Evolutionary conservation across 1,284 basidiomycete genomes (phyloP).

Genomic region (Puccinia hordei): DNA sequence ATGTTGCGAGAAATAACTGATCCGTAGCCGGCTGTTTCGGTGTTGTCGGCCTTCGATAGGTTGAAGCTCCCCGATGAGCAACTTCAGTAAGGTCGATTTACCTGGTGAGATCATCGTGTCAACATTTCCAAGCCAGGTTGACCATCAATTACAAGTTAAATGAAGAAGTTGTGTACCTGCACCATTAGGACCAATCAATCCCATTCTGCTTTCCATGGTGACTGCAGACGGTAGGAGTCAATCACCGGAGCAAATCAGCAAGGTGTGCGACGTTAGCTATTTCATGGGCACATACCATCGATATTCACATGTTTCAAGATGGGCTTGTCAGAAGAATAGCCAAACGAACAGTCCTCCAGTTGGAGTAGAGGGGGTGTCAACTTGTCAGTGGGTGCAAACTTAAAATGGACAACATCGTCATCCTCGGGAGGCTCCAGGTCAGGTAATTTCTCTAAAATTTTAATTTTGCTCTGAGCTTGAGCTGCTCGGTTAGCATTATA

Average conservation of each 20-base stretch:
- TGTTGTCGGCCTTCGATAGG: conserved; percentile 80
- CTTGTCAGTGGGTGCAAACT: conserved; percentile 74
- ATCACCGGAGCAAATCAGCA: conserved; percentile 54
- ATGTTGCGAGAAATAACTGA: conserved; percentile 96
- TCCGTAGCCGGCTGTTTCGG: conserved; percentile 83
- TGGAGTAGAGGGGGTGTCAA: conserved; percentile 95
- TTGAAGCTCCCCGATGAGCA: conserved; percentile 85
- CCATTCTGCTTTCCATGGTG: conserved; percentile 71
- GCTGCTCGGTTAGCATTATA: conserved; percentile 75
- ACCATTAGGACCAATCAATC: conserved; percentile 76
- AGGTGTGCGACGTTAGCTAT: background rate
- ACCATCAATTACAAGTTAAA: background rate
- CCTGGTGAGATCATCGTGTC: conserved; percentile 35
- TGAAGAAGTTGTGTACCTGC: conserved; percentile 63
- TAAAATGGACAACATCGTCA: conserved; percentile 51
- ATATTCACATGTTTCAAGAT: conserved; percentile 82
- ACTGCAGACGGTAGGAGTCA: conserved; percentile 51
- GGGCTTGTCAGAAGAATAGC: conserved; percentile 78
- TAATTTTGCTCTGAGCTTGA: conserved; percentile 95
- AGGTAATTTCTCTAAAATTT: conserved; percentile 96
- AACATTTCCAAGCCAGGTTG: background rate
- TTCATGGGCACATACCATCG: conserved; percentile 73
- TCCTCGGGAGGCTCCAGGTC: conserved; percentile 86
- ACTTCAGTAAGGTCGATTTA: conserved; percentile 72
- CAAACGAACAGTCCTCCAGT: conserved; percentile 86